Evolutionary conservation across 2,329 filamentous ascomycete species (phyloP).

Genomic region (Fonsecaea monophora): DNA sequence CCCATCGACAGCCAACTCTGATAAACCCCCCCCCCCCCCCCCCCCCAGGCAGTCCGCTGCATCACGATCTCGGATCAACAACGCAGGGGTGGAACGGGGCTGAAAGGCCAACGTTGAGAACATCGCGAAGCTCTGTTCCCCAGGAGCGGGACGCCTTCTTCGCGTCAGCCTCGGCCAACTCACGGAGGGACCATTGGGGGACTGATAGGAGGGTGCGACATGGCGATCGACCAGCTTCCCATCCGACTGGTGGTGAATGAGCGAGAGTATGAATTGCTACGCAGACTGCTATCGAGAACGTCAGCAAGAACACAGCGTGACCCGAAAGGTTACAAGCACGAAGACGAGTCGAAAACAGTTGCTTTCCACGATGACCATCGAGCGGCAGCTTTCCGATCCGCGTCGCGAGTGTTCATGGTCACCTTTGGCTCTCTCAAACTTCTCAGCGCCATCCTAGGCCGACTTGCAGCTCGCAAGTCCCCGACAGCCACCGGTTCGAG

Average conservation of each 20-base stretch:
- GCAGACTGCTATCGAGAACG: slow-evolving; percentile 14
- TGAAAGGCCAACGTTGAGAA: neutral
- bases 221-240: slow-evolving; percentile 28
- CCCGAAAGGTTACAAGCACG: neutral
- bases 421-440: slow-evolving; percentile 69
- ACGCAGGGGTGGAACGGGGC: neutral
- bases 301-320: neutral
- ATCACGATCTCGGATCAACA: neutral
- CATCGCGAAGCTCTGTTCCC: neutral
- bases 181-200: neutral
- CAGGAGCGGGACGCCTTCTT: neutral
- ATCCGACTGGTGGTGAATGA: slow-evolving; percentile 34
- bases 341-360: neutral
- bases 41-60: neutral
- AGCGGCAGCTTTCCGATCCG: slow-evolving; percentile 72
- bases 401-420: slow-evolving; percentile 71
- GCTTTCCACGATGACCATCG: slow-evolving; percentile 67
- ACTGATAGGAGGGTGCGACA: slow-evolving; percentile 2
- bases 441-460: slow-evolving; percentile 33
- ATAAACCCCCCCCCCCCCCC: too few relatives aligned
- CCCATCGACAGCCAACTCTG: neutral
- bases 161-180: neutral
- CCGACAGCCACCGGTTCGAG: slow-evolving; percentile 47
- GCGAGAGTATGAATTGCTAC: slow-evolving; percentile 34
- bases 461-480: slow-evolving; percentile 22